Conservation (phyloP, 2,329 filamentous ascomycete genomes). For the Aspergillus udagawae region DNA sequence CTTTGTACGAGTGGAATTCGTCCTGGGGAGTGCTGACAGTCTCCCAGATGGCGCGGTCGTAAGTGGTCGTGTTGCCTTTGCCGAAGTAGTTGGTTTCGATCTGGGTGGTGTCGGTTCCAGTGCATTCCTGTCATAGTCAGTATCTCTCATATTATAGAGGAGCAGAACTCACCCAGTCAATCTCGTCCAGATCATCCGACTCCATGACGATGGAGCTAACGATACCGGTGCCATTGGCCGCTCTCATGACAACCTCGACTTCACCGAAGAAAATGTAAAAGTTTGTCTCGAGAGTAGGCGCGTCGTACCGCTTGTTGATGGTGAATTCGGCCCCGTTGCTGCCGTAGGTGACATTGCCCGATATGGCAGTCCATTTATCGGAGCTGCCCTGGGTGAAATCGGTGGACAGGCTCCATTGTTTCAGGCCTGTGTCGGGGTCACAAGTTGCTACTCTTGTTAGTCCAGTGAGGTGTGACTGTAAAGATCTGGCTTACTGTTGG, state of each 20-base stretch:
- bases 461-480: not conserved
- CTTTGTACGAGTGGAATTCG: conserved; percentile 42
- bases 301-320: conserved; percentile 70
- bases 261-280: conserved; percentile 99
- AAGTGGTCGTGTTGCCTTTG: conserved; percentile 74
- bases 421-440: conserved; percentile 66
- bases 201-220: conserved; percentile 87
- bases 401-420: conserved; percentile 29
- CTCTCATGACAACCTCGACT: conserved; percentile 78
- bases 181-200: conserved; percentile 89
- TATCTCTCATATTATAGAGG: conserved; percentile 38
- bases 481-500: conserved; percentile 16
- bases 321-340: conserved; percentile 75
- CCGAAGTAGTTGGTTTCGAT: conserved; percentile 91
- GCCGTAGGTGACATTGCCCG: conserved; percentile 61
- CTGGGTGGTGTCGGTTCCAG: conserved; percentile 28
- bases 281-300: conserved; percentile 78
- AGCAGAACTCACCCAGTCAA: conserved; percentile 87
- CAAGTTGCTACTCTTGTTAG: conserved; percentile 44
- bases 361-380: conserved; percentile 62
- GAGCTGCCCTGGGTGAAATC: conserved; percentile 49
- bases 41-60: conserved; percentile 82
- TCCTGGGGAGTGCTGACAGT: conserved; percentile 54
- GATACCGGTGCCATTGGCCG: conserved; percentile 84
- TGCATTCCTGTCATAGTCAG: conserved; percentile 29